These are phyloP conservation scores for Ramalina peruviana DNA, from an alignment of 495 filamentous ascomycete genomes.

Conservation along the genomic window DNA sequence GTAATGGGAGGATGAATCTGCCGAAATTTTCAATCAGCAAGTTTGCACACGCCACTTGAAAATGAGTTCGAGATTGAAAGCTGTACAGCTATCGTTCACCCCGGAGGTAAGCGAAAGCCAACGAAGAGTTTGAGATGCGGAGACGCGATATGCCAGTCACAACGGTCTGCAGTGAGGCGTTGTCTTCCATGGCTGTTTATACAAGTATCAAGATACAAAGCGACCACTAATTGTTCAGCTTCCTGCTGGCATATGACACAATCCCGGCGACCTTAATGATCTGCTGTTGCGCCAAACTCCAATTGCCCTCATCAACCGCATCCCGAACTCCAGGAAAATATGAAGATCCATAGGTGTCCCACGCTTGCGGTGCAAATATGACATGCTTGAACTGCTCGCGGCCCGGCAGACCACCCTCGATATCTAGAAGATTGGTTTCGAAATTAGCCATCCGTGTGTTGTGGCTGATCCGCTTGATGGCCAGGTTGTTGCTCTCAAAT, in stretches of 20 bases:
- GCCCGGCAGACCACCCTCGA: conserved; percentile 66
- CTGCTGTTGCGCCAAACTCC: conserved; percentile 52
- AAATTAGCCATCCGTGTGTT: conserved; percentile 62
- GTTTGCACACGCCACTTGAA: too few species aligned
- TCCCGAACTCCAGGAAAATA: conserved; percentile 82
- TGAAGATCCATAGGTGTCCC: conserved; percentile 60
- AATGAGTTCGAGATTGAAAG: too few species aligned
- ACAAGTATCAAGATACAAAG: too few species aligned
- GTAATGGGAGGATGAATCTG: too few species aligned
- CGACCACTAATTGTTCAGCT: conserved; percentile 27
- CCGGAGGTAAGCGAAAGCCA: too few species aligned
- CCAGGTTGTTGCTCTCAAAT: conserved; percentile 53
- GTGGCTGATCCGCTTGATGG: conserved; percentile 47
- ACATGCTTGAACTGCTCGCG: conserved; percentile 93
- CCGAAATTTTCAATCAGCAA: too few species aligned
- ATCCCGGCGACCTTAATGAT: conserved; percentile 59
- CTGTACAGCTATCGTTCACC: too few species aligned
- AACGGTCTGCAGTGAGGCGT: too few species aligned
- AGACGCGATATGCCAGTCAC: too few species aligned
- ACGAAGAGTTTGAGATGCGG: too few species aligned
- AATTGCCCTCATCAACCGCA: conserved; percentile 57
- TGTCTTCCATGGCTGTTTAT: too few species aligned
- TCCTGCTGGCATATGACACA: conserved; percentile 50
- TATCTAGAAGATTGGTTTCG: conserved; percentile 70
- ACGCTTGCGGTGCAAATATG: conserved; percentile 68